Base-by-base conservation (phyloP, 495 filamentous ascomycete species). In the Pseudomonodictys pantanalensis region DNA sequence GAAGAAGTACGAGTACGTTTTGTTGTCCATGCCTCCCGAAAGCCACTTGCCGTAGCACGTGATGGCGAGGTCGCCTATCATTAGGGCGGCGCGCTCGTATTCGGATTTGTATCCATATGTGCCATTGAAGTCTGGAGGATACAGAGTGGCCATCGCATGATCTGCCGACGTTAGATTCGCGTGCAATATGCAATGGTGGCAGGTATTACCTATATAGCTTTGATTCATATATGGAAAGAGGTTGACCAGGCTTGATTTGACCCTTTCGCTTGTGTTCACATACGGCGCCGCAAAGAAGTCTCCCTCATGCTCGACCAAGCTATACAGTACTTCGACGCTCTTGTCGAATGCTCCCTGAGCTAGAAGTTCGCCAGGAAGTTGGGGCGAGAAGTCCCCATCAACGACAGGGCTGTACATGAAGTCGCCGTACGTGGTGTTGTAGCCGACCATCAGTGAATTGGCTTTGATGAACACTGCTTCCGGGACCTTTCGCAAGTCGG, bases 1-100 rank as follows among this genome's bases (percentile, higher is more conserved):
- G 68, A 88, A 88, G 17, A 77, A 62, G 65, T 88, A 89, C 3
- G 75, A 70, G 60, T 78, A 84, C 0, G 78, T 79, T 24, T 76
- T 60, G 60, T 82, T 80, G 30, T 66, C 52, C 56, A 75, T 83
- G 3, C 72, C 79, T 47, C 58, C 51, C 33, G 68, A 67, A 1
- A 83, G 56, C 52, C 70, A 74, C 57, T 72, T 60, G 22, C 72
- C 69, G 60, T 79, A 79, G 66, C 81, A 83, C 24, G 73, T 72
- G 65, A 83, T 81, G 39, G 67, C 29, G 39, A 73, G 17, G 39
- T 81, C 78, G 12, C 69, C 58, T 26, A 66, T 58, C 0, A 73
- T 56, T 2, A 71, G 64, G 20, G 70, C 71, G 7, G 62, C 62
- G 1, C 76, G 72, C n/a, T 39, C 69, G 55, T 71, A 68, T 35